Base-by-base conservation (phyloP, 2,329 filamentous ascomycete genomes). In the Leptoxyphium fumago region DNA sequence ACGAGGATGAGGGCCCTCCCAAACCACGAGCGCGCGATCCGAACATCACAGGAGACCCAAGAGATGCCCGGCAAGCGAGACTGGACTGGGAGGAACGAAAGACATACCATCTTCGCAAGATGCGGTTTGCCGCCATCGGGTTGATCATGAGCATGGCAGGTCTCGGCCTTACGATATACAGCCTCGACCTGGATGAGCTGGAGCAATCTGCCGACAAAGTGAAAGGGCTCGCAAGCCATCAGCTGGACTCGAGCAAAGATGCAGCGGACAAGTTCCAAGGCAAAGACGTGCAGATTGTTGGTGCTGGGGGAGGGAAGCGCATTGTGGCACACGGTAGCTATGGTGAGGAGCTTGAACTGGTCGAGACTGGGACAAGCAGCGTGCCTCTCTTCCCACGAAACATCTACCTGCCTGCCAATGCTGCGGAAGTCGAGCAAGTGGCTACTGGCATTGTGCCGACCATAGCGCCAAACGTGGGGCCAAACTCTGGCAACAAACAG, bases 301-400 rank as follows among this genome's bases (percentile, higher is more conserved):
- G 82, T 1, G 78, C 79, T 46, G 78, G 81, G 48, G 73, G 75
- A n/a, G 58, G 54, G 44, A 62, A 62, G 51, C 66, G 64, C 57
- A 70, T 66, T 52, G 68, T 69, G 10, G 65, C 67, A 0, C 58
- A 67, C 43, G 56, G 54, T 10, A 32, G 11, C 10, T 52, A 63
- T 18, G 59, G 58, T 14, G 71, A 82, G 11, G 80, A 81, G 38
- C 71, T 74, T 39, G 83, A 91, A 58, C 69, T 91, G 38, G 80
- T 94, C 0, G 74, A 82, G 13, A 94, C 87, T 0, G 86, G 86
- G 11, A 87, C 88, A 52, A 79, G 72, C 51, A 80, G 78, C n/a
- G 76, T 94, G 2, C 81, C 84, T 1, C 72, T 75, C 43, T 93
- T 94, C 59, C 88, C 88, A 2, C 75, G 80, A 45, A 78, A 73